These are phyloP conservation scores for Blastocystis sp. DNA, from an alignment of 352 stramenopile genomes.

Conservation along the genomic window DNA sequence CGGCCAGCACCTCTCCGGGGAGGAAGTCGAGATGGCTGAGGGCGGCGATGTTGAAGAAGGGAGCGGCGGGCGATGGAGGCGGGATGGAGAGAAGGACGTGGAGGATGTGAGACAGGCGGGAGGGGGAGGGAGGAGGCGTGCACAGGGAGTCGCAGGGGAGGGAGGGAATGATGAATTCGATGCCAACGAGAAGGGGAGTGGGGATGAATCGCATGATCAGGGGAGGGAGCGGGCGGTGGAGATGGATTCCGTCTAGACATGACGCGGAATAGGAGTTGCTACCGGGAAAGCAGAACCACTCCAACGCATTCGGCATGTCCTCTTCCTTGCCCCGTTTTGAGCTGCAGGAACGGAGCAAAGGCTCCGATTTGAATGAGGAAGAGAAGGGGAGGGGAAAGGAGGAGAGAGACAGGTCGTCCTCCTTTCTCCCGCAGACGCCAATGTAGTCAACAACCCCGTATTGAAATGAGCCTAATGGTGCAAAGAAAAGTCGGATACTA, in stretches of 20 bases:
- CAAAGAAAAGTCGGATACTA: neutral
- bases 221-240: constrained; percentile 1
- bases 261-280: neutral
- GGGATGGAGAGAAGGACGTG: neutral
- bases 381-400: constrained; percentile 51
- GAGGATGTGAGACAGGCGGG: neutral
- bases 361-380: constrained; percentile 4
- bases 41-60: neutral
- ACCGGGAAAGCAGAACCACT: constrained; percentile 63
- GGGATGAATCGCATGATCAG: constrained; percentile 28
- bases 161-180: constrained; percentile 38
- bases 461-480: neutral
- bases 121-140: neutral
- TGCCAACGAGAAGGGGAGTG: constrained; percentile 7
- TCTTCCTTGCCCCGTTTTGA: neutral
- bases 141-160: constrained; percentile 47
- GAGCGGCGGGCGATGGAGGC: neutral
- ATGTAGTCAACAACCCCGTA: constrained; percentile 50
- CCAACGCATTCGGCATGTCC: constrained; percentile 14
- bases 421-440: constrained; percentile 19
- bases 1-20: constrained; percentile 30
- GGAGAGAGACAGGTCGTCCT: neutral
- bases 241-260: constrained; percentile 48
- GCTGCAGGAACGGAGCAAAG: neutral
- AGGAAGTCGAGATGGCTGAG: constrained; percentile 15